Base-by-base conservation (phyloP, 805 yeast genomes). In the Saturnispora bothae region DNA sequence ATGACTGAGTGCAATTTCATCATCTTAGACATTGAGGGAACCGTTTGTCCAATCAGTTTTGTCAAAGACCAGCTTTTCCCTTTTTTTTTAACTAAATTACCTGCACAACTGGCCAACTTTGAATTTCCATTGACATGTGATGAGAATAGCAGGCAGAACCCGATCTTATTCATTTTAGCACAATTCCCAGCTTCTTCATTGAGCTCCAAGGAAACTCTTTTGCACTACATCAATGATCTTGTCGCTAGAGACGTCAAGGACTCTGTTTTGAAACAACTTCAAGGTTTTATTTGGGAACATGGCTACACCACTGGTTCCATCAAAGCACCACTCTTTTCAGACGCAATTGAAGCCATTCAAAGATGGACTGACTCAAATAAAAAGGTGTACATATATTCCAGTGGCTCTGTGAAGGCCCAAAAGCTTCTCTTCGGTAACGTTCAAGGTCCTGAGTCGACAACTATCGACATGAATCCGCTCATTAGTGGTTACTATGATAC, bases 361-460 rank as follows among this genome's bases (percentile, higher is more conserved):
- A 39, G 49, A 3, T 70, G 77, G 72, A 41, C 49, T 3, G 47
- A 45, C 23, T 39, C 46, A 12, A 60, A 61, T 3, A 27, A 18
- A 10, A 16, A 19, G 4, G 61, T 84, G 0, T 82, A 68, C 52
- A 84, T 88, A 15, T 88, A 88, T 59, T 85, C 96, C 0, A 82
- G 94, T 20, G 97, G 97, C 1, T 78, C 92, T 31, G 75, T 88
- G 18, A 71, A 76, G 42, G 96, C 96, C 1, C 97, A 88, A 50
- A 80, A 78, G 49, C 61, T 88, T 43, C 59, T 88, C 41, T 84
- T 88, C 52, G 68, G 66, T 0, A 71, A 82, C 53, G 88, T 82
- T 8, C 34, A 40, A 13, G 59, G 61, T 4, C 7, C 25, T 10
- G 10, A 22, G 10, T 7, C 25, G 7, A 10, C 10, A 8, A 57